Evolutionary conservation across 805 yeast species (phyloP).

Genomic region (Suhomyces kilbournensis): DNA sequence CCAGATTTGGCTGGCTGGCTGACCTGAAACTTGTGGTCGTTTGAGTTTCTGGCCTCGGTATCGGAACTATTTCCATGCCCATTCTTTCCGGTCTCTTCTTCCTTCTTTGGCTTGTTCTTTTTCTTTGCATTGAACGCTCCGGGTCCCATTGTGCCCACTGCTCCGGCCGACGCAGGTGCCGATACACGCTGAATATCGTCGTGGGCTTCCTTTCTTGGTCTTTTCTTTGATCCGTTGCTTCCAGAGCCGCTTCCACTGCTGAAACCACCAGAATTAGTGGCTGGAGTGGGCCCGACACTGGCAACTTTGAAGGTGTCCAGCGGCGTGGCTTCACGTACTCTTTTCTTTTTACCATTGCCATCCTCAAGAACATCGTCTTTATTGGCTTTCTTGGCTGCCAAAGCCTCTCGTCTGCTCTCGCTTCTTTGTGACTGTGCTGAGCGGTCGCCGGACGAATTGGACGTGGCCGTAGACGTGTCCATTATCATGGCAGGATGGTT

Average conservation of each 20-base stretch:
- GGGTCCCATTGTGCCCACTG: neutral
- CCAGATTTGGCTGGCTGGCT: neutral
- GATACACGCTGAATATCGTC: constrained; percentile 8
- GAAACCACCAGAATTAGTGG: constrained; percentile 4
- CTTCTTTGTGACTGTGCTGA: constrained; percentile 74
- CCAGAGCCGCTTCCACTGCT: neutral
- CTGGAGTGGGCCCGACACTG: neutral
- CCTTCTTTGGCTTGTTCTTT: constrained; percentile 17
- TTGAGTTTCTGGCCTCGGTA: constrained; percentile 14
- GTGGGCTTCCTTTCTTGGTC: constrained; percentile 12
- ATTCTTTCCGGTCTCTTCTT: constrained; percentile 6
- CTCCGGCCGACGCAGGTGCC: constrained; percentile 1
- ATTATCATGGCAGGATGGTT: constrained; percentile 88
- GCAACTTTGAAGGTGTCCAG: constrained; percentile 11
- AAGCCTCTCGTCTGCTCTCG: constrained; percentile 87
- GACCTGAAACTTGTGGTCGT: constrained; percentile 1
- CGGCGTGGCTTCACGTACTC: constrained; percentile 20
- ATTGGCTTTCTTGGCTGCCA: constrained; percentile 79
- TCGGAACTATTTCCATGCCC: constrained; percentile 4
- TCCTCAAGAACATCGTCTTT: constrained; percentile 33
- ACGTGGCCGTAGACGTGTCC: constrained; percentile 46
- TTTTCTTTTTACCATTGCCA: constrained; percentile 11
- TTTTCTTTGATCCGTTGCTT: constrained; percentile 11
- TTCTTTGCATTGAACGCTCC: constrained; percentile 5
- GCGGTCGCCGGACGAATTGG: constrained; percentile 33